These are phyloP conservation scores for Fusarium sp. DNA, from an alignment of 2,329 filamentous ascomycete genomes.

Conservation along the genomic window DNA sequence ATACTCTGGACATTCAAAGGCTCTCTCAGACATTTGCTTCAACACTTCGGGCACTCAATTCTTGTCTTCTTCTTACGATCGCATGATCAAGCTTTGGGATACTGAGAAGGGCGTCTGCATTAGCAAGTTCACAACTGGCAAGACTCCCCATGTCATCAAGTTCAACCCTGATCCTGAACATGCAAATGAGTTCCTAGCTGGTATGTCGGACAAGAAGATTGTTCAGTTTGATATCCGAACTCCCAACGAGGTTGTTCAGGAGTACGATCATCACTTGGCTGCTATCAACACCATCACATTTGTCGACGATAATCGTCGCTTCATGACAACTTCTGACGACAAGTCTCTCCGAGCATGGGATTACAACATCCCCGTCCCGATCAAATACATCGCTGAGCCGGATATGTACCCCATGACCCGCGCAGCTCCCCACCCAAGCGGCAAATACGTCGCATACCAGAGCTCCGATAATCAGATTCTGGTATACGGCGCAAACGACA, in stretches of 20 bases:
- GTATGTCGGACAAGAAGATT: constrained; percentile 99
- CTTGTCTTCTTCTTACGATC: constrained; percentile 91
- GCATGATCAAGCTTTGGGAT: constrained; percentile 98
- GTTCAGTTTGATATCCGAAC: constrained; percentile 93
- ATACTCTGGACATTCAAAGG: constrained; percentile 91
- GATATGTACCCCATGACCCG: constrained; percentile 98
- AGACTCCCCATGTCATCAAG: constrained; percentile 92
- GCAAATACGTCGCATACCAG: constrained; percentile 95
- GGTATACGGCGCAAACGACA: constrained; percentile 93
- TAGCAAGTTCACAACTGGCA: constrained; percentile 89
- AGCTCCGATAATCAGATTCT: constrained; percentile 95
- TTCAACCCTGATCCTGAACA: constrained; percentile 87
- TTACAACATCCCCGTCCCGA: constrained; percentile 97
- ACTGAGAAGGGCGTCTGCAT: constrained; percentile 93
- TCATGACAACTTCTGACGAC: constrained; percentile 98
- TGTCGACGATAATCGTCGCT: constrained; percentile 91
- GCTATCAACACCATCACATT: constrained; percentile 98
- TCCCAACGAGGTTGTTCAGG: constrained; percentile 83
- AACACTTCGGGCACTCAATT: constrained; percentile 85
- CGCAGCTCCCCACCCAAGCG: constrained; percentile 83
- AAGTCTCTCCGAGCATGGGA: constrained; percentile 97
- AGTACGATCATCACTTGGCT: constrained; percentile 98
- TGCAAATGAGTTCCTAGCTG: constrained; percentile 90
- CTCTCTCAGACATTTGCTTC: constrained; percentile 90
- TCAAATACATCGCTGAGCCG: constrained; percentile 97